These are phyloP conservation scores for Gossypium trilobum DNA, from an alignment of 441 rosid species.

Conservation along the genomic window DNA sequence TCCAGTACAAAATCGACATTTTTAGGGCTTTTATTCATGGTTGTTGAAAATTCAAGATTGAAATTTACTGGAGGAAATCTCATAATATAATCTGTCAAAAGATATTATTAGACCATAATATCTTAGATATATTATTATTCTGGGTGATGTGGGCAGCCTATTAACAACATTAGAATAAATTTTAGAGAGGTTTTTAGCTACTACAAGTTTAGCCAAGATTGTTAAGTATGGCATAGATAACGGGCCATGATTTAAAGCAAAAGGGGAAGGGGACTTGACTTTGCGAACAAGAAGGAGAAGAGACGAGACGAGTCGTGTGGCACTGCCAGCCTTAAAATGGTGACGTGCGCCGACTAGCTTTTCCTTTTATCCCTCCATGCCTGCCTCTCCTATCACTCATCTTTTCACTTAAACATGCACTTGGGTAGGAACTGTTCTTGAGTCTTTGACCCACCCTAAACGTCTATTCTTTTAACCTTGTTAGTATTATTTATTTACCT, in stretches of 20 bases:
- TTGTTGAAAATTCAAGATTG: too few species aligned
- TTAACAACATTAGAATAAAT: too few species aligned
- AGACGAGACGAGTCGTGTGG: neutral
- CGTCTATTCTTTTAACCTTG: conserved; percentile 22
- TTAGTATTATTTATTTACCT: neutral
- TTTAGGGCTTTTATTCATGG: too few species aligned
- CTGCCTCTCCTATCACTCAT: conserved; percentile 2
- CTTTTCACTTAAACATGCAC: conserved; percentile 24
- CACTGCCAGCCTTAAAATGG: conserved; percentile 1
- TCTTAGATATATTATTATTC: too few species aligned
- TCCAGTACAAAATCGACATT: neutral
- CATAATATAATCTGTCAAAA: too few species aligned
- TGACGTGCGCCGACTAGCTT: conserved; percentile 20
- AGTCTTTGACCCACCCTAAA: neutral
- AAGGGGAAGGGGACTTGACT: neutral
- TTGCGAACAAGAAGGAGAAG: neutral
- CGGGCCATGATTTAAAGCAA: neutral
- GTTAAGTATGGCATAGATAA: neutral
- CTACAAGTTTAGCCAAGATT: neutral
- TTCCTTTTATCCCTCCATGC: conserved; percentile 13
- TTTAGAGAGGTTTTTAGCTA: neutral
- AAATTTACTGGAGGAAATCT: too few species aligned
- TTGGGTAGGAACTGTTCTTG: conserved; percentile 12
- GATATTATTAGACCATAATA: too few species aligned
- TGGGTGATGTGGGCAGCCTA: too few species aligned